Conservation (phyloP, 495 filamentous ascomycete species). For the Platismatia glauca region DNA sequence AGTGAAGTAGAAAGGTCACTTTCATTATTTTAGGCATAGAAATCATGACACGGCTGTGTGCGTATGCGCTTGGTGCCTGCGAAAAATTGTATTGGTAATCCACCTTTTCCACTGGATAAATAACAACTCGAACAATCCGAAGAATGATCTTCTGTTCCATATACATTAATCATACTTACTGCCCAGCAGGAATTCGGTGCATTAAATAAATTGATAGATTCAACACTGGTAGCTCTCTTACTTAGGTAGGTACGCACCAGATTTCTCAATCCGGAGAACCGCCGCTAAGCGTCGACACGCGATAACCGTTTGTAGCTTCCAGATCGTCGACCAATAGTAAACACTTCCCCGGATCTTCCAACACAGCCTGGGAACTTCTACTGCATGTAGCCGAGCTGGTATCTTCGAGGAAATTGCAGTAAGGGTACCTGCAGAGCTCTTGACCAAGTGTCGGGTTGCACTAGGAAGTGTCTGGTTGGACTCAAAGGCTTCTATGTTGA, state of each 20-base stretch:
- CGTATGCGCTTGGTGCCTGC: slow-evolving; percentile 22
- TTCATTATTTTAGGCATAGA: neutral
- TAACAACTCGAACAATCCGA: neutral
- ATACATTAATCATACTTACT: too few species aligned
- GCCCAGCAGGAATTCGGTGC: neutral
- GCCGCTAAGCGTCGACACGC: slow-evolving; percentile 12
- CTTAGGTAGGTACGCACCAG: too few species aligned
- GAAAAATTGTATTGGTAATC: neutral
- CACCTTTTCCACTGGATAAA: neutral
- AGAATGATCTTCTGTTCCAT: neutral
- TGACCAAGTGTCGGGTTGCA: neutral
- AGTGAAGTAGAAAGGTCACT: neutral
- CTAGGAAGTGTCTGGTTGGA: neutral
- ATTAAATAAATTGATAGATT: neutral
- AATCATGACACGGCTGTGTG: slow-evolving; percentile 11
- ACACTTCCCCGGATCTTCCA: neutral
- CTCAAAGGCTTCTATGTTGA: neutral
- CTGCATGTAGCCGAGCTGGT: neutral
- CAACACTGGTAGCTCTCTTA: neutral
- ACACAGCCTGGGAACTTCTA: neutral
- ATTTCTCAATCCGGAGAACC: neutral
- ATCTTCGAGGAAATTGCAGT: neutral
- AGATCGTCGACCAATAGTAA: slow-evolving; percentile 7
- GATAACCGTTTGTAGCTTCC: slow-evolving; percentile 4
- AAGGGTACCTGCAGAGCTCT: neutral